phyloP scores from a whole-genome alignment of 2,329 filamentous ascomycete genomes.

The Penicillium sp. region DNA sequence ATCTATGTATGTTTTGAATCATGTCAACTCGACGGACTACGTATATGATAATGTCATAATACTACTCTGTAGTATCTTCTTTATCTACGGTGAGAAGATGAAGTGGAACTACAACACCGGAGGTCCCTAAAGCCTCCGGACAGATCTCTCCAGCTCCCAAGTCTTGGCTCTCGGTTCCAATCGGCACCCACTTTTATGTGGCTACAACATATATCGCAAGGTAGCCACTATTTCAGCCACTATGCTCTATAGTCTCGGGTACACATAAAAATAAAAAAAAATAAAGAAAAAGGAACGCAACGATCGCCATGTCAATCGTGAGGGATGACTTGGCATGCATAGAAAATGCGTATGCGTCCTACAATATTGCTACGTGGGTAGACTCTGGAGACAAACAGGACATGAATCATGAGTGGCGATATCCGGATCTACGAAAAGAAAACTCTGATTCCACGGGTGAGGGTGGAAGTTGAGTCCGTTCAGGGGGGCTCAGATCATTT shows the following conservation, averaged over 20 bases:
- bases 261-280: too few species aligned
- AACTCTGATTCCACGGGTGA: slow-evolving; percentile 2
- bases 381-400: not conserved
- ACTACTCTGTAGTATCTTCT: not conserved
- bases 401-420: not conserved
- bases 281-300: not conserved
- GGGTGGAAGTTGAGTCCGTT: not conserved
- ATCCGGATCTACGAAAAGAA: not conserved
- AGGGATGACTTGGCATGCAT: slow-evolving; percentile 4
- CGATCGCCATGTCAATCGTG: not conserved
- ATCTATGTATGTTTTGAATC: not conserved
- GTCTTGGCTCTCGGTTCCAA: slow-evolving; percentile 1
- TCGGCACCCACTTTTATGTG: not conserved
- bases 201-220: not conserved
- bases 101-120: slow-evolving; percentile 2
- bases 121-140: not conserved
- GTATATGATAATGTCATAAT: too few species aligned
- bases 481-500: not conserved
- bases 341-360: not conserved
- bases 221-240: not conserved
- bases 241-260: not conserved
- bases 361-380: not conserved
- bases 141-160: not conserved
- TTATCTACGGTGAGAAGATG: not conserved
- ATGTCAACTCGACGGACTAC: not conserved